phyloP scores from a whole-genome alignment of 2,329 filamentous ascomycete genomes.

The Aspergillus cejpii region DNA sequence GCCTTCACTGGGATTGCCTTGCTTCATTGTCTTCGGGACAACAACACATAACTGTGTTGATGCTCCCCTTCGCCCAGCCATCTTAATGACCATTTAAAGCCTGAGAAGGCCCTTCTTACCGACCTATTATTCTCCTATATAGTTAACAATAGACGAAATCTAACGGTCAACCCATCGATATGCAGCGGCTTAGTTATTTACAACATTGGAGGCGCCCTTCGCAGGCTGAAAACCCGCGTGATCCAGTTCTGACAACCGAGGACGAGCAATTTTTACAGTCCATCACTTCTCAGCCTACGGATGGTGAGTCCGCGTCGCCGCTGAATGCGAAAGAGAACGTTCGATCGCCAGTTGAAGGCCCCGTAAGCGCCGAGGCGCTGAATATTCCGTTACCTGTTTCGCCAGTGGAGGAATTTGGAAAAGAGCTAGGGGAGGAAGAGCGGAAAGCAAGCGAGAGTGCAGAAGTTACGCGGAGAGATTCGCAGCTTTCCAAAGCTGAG shows the following conservation, averaged over 20 bases:
- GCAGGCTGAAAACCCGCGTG: conserved; percentile 27
- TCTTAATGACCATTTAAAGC: background rate
- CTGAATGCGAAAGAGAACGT: conserved; percentile 6
- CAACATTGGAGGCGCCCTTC: conserved; percentile 35
- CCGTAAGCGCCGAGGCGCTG: conserved; percentile 42
- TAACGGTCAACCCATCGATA: conserved; percentile 14
- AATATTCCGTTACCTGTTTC: conserved; percentile 48
- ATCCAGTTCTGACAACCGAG: conserved; percentile 52
- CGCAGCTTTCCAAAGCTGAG: conserved; percentile 16
- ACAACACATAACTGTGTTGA: background rate
- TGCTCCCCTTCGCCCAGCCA: background rate
- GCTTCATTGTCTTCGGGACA: background rate
- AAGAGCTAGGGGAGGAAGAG: conserved; percentile 28
- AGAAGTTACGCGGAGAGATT: conserved; percentile 13
- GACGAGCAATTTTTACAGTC: conserved; percentile 53
- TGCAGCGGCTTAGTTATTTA: conserved; percentile 42
- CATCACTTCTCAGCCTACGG: conserved; percentile 43
- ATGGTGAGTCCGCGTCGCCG: conserved; percentile 11
- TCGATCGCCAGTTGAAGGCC: conserved; percentile 14
- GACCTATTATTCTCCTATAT: background rate
- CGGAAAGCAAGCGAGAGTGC: conserved; percentile 29
- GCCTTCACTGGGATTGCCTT: background rate
- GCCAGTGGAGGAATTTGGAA: conserved; percentile 40
- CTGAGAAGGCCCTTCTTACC: background rate
- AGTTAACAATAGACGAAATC: background rate